phyloP scores from a whole-genome alignment of 2,329 filamentous ascomycete species.

The Xylariaceae sp. region DNA sequence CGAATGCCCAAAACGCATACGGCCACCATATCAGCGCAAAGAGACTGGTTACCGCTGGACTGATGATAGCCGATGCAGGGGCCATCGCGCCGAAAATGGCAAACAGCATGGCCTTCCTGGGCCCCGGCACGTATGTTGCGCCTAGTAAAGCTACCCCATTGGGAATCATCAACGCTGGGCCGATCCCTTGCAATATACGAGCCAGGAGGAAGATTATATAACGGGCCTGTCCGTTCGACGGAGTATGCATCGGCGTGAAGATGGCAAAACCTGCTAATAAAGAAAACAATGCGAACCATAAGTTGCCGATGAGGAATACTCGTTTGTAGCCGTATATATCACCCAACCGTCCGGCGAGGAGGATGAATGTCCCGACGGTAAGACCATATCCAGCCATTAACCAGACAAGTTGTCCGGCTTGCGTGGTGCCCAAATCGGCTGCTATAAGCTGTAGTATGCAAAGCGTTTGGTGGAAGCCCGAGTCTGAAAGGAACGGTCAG shows the following conservation, averaged over 20 bases:
- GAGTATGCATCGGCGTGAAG: constrained; percentile 26
- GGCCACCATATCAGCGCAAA: constrained; percentile 29
- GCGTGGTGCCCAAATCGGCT: constrained; percentile 35
- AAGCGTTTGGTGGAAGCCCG: constrained; percentile 29
- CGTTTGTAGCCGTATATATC: constrained; percentile 46
- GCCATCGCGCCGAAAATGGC: constrained; percentile 32
- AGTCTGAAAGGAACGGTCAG: constrained; percentile 20
- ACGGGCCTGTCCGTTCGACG: constrained; percentile 9
- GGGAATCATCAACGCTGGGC: constrained; percentile 48
- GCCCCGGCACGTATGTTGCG: constrained; percentile 38
- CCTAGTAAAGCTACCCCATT: constrained; percentile 51
- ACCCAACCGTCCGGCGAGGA: constrained; percentile 43
- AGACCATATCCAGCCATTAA: constrained; percentile 43
- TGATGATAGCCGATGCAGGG: constrained; percentile 29
- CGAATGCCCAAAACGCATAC: constrained; percentile 30
- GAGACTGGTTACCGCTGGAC: constrained; percentile 27
- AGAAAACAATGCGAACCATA: constrained; percentile 45
- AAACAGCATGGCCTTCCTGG: constrained; percentile 32
- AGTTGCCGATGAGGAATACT: constrained; percentile 43
- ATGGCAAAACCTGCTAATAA: constrained; percentile 40
- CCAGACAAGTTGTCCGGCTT: constrained; percentile 41
- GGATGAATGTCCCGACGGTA: constrained; percentile 46
- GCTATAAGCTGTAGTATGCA: constrained; percentile 40
- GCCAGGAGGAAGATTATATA: constrained; percentile 37
- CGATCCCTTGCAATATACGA: constrained; percentile 44